These are phyloP conservation scores for Mytilinidion resinicola DNA, from an alignment of 495 filamentous ascomycete species.

Conservation along the genomic window DNA sequence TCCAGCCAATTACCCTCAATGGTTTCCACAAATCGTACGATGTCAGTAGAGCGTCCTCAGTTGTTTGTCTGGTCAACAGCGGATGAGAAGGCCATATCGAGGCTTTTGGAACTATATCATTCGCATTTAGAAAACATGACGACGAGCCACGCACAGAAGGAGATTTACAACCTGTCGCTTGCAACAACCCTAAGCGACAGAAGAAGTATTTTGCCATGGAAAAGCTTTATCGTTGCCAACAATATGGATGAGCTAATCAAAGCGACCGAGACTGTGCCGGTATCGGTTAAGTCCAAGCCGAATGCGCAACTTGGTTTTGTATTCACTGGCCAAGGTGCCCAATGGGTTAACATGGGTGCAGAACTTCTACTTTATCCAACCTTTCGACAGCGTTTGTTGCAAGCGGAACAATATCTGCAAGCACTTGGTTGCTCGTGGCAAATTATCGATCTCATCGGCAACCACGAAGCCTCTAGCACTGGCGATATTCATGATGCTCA, in stretches of 20 bases:
- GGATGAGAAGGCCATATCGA: background rate
- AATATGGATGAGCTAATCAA: background rate
- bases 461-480: background rate
- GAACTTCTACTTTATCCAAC: slow-evolving; percentile 11
- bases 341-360: slow-evolving; percentile 32
- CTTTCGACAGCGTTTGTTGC: background rate
- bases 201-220: background rate
- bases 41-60: background rate
- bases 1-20: background rate
- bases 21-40: background rate
- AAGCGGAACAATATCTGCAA: slow-evolving; percentile 5
- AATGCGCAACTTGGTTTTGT: slow-evolving; percentile 20
- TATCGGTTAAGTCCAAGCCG: background rate
- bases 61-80: slow-evolving; percentile 1
- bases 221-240: background rate
- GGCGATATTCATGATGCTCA: background rate
- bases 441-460: slow-evolving; percentile 3
- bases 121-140: background rate
- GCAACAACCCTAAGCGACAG: background rate
- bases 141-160: background rate
- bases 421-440: slow-evolving; percentile 9
- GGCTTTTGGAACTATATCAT: background rate
- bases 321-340: slow-evolving; percentile 39
- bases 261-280: background rate
- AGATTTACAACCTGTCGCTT: too few species aligned